Conservation (phyloP, 345 rosid species). For the Toxicodendron radicans region DNA sequence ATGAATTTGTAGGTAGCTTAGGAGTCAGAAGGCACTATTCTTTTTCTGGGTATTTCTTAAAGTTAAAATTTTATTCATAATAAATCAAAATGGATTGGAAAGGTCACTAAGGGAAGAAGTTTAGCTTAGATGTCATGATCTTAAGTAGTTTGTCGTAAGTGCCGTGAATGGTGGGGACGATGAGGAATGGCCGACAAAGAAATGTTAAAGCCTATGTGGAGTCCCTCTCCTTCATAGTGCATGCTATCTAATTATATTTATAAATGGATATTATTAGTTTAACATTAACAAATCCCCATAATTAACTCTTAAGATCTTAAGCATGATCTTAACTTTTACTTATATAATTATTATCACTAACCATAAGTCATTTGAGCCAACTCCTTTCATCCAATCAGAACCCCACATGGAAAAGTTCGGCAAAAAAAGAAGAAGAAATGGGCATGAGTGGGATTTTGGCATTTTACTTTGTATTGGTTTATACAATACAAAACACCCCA, state of each 20-base stretch:
- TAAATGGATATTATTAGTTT: constrained; percentile 18
- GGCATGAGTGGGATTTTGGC: constrained; percentile 7
- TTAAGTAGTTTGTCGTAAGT: constrained; percentile 4
- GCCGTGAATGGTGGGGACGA: constrained; percentile 22
- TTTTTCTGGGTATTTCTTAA: neutral
- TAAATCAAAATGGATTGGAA: neutral
- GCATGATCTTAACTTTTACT: constrained; percentile 22
- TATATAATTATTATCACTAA: constrained; percentile 8
- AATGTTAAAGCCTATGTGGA: constrained; percentile 38
- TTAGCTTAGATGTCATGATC: constrained; percentile 5
- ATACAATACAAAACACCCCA: constrained; percentile 27
- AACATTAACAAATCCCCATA: constrained; percentile 30
- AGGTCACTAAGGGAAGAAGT: constrained; percentile 4
- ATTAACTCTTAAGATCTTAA: constrained; percentile 27
- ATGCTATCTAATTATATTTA: neutral
- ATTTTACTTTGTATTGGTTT: constrained; percentile 13
- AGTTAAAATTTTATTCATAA: neutral
- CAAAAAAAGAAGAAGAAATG: neutral
- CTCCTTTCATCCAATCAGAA: constrained; percentile 15
- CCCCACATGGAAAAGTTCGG: constrained; percentile 18
- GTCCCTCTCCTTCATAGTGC: constrained; percentile 23
- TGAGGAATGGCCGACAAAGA: constrained; percentile 44
- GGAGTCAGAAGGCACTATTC: neutral
- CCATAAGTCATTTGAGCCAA: constrained; percentile 14
- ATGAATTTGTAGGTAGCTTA: neutral